Base-by-base conservation (phyloP, 2,329 filamentous ascomycete genomes). In the Sporothrix pallida region DNA sequence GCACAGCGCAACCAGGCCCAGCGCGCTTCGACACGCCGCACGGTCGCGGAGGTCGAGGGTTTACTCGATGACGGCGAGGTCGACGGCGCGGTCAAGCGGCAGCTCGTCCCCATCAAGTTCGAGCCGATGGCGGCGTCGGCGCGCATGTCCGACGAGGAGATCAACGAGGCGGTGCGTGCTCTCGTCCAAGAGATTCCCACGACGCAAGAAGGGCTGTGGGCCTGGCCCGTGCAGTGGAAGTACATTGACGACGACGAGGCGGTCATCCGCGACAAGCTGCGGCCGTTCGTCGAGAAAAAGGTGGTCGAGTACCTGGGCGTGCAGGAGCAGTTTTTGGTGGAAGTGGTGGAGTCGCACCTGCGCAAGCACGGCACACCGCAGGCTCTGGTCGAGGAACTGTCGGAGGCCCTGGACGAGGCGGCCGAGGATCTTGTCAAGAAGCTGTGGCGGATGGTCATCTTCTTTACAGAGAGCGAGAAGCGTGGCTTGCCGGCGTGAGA, bases 381-480 rank as follows among this genome's bases (percentile, higher is more conserved):
- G 75, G 92, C 92, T 72, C 82, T 99, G 78, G 93, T 95, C 23
- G 93, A 94, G 77, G 92, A 97, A 80, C 83, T 99, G 73, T 93
- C 93, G 81, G 92, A 92, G 90, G 93, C 94, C 60, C 86, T 99
- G 76, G 96, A 98, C 80, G 96, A 99, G 79, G 96, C 98, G 80
- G 94, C 95, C 12, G 95, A 98, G 82, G 91, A 93, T 37, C 84
- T 99, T 77, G 95, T 98, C 69, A 97, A 94, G 88, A 98, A 98
- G 84, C 88, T 99, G 50, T 99, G 96, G 96, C 90, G 95, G 70
- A 97, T 98, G 94, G 91, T 98, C 74, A 97, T 98, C 79, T 98
- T 98, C 89, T 98, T 95, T 79, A 96, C 93, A 6, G 95, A 98
- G 83, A 93, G 92, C 79, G 95, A 97, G 87, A 97, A 96, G 85